Base-by-base conservation (phyloP, 768 basidiomycete genomes). In the Boletus tylopilopsis region DNA sequence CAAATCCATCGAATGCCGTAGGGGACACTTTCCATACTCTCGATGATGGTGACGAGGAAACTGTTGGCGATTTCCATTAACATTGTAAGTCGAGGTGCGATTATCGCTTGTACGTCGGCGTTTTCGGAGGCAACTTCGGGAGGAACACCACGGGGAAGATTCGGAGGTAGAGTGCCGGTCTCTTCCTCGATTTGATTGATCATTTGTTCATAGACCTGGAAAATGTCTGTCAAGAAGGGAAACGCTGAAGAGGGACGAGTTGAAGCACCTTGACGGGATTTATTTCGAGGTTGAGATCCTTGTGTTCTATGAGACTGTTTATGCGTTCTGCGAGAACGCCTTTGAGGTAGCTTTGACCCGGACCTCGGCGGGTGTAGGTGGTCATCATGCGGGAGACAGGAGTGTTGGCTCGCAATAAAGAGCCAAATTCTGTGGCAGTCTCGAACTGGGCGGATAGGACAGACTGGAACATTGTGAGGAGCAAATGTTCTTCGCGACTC, bases 351-450 rank as follows among this genome's bases (percentile, higher is more conserved):
- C 92, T 94, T 70, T 98, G 96, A 49, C 96, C 96, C 1, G 96
- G 96, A 50, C 96, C 96, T 47, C 96, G 88, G 52, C 96, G 90
- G 45, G 96, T 98, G 71, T 99, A 99, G 18, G 96, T 98, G 38
- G 96, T 99, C 96, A 99, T 99, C 96, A 99, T 99, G 33, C 96
- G 87, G 42, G 94, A 97, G 21, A 99, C 96, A 40, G 96, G 96
- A 42, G 96, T 99, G 71, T 99, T 99, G 51, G 96, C 96, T 46
- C 96, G 90, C 24, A 99, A 82, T 11, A 99, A 79, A 5, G 95
- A 98, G n/a, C 95, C 94, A 59, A 99, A 98, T 69, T 99, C 96
- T 46, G 94, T 95, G 15, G 96, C 94, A 2, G 92, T 97, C 71
- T 99, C 96, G 74, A 99, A 99, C 70, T 99, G 96, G 22, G 96